Percentiles rank a stretch among this genome's conserved stretches.
phyloP scores from a whole-genome alignment of 768 basidiomycete genomes.

The Russula sp. region DNA sequence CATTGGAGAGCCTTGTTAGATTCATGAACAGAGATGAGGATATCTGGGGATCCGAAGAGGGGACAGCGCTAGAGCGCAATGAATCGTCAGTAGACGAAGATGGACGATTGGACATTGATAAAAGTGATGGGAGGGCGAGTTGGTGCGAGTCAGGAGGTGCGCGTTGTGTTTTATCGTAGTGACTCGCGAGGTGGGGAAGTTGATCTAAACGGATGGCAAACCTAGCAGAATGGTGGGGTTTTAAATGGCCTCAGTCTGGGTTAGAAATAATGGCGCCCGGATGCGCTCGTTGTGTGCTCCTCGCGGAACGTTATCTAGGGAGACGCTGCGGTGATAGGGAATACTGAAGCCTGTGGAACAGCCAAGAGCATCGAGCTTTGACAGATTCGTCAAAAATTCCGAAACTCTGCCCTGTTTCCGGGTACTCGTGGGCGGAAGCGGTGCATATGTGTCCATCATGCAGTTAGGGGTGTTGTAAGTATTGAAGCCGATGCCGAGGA shows the following conservation, averaged over 20 bases:
- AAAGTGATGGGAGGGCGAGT: neutral
- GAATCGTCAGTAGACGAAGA: neutral
- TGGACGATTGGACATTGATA: neutral
- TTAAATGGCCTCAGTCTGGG: slow-evolving; percentile 6
- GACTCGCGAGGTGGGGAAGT: neutral
- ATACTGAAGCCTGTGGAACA: neutral
- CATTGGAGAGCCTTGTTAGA: neutral
- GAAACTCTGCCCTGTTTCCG: neutral
- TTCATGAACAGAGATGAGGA: neutral
- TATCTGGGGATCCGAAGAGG: neutral
- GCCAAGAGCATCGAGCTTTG: no score
- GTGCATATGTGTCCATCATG: neutral
- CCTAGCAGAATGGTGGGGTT: neutral
- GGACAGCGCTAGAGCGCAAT: neutral
- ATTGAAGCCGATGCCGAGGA: no score
- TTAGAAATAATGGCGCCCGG: neutral
- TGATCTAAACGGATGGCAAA: neutral
- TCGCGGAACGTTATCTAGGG: neutral
- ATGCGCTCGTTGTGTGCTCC: neutral
- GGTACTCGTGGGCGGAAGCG: neutral
- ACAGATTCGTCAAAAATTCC: neutral
- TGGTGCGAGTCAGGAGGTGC: neutral
- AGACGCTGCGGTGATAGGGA: neutral
- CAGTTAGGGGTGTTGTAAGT: no score
- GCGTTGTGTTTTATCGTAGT: neutral